Evolutionary conservation across 1,139 yeast species (phyloP), one percentile per base, ranked within the genome.

Genomic region (Sugiyamaella xylanicola): DNA sequence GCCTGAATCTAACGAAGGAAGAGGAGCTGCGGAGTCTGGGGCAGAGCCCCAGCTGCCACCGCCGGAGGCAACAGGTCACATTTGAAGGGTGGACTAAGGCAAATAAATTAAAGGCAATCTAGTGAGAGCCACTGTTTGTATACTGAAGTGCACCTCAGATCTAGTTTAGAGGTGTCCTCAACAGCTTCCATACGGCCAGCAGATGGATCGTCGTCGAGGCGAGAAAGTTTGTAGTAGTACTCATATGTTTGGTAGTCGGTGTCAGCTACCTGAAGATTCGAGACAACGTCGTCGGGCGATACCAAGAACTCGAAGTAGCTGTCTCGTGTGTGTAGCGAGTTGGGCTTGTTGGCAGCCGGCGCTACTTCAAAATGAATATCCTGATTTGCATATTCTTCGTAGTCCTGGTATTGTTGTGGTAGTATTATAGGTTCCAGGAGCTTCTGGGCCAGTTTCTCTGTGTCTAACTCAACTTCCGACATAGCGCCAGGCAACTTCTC

Each of bases 221-320:
- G 55, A 11, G 57, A 51, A 22, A 49, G 42, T 20, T 59, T 55
- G 44, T 58, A 54, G 44, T 53, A 52, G 21, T 53, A 48, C 48
- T 56, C 46, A 42, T 61, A 61, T 16, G 47, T 50, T n/a, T 56
- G 51, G 37, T 56, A 56, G 25, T 59, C 62, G 22, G 16, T 54
- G 9, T 53, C 52, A 16, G 56, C 54, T 20, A 61, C 54, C 16
- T 44, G 46, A n/a, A 46, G 53, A 27, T 44, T 55, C 20, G 60
- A 45, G 19, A 60, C 43, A 36, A 59, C 55, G 22, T 50, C 48
- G 19, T 57, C 61, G 2, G 63, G 58, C 13, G 58, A 55, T 19
- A 32, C 19, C 20, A 53, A 51, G 40, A 52, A 56, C 4, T 48
- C 54, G 8, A 29, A 41, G 49, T 60, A 60, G 9, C 45, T 50